Conservation (phyloP, 345 rosid species). For the Aegle marmelos region DNA sequence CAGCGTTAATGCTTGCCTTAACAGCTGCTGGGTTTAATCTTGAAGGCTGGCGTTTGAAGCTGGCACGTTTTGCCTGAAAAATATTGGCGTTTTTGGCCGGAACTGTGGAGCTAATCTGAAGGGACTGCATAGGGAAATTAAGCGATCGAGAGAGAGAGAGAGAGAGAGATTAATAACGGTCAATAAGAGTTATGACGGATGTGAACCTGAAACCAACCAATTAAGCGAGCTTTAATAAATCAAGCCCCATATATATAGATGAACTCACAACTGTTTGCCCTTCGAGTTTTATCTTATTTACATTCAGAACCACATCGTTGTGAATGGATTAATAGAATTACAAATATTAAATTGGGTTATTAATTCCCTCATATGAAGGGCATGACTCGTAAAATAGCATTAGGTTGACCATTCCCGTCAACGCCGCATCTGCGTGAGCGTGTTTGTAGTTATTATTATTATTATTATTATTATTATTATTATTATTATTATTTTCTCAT, state of each 20-base stretch:
- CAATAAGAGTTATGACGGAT: background rate
- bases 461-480: background rate
- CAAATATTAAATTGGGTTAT: background rate
- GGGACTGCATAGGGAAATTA: background rate
- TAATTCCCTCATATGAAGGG: background rate
- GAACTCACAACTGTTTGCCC: background rate
- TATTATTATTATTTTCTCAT: background rate
- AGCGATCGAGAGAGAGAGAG: background rate
- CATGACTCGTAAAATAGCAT: background rate
- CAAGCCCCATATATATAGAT: background rate
- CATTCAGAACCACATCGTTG: background rate
- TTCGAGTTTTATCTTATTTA: background rate
- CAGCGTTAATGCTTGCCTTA: background rate
- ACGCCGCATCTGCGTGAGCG: background rate
- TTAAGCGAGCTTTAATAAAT: background rate
- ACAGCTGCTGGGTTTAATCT: conserved; percentile 39
- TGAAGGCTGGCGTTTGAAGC: conserved; percentile 50
- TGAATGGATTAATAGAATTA: too few species aligned
- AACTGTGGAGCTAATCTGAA: conserved; percentile 48
- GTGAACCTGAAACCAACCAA: background rate
- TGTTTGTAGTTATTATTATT: background rate
- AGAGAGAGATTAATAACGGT: background rate
- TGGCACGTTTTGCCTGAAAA: conserved; percentile 40
- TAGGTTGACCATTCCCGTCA: background rate
- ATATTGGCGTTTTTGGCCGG: conserved; percentile 43